Conservation (phyloP, 768 basidiomycete species). For the Porphyrellus cyaneotinctus region DNA sequence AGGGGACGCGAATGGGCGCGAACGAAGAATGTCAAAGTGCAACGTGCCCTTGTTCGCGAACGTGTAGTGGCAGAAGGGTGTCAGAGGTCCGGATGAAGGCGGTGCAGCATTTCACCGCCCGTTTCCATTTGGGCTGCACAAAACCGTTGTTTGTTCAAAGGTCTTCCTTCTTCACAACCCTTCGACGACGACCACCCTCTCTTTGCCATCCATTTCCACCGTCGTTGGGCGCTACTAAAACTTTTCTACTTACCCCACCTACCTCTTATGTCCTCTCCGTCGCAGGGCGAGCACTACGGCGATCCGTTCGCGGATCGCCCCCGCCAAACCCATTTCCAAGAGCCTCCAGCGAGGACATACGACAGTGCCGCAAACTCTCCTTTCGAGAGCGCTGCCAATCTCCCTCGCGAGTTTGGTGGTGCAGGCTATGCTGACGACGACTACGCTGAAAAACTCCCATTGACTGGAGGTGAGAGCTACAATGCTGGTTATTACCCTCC, state of each 20-base stretch:
- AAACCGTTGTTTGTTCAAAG: conserved; percentile 21
- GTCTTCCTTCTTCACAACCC: conserved; percentile 22
- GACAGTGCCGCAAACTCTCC: conserved; percentile 39
- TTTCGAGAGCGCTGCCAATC: conserved; percentile 54
- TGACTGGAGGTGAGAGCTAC: conserved; percentile 56
- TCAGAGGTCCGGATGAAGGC: conserved; percentile 27
- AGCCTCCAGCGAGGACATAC: conserved; percentile 49
- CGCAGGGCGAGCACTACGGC: conserved; percentile 36
- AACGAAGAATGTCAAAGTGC: not conserved
- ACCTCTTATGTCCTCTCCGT: conserved; percentile 25
- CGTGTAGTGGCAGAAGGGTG: conserved; percentile 20
- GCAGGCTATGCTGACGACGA: conserved; percentile 59
- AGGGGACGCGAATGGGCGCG: too few species aligned
- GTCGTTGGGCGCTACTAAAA: conserved; percentile 8
- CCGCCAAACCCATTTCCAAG: conserved; percentile 54
- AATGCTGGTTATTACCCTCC: conserved; percentile 70
- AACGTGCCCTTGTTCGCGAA: not conserved
- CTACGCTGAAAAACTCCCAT: conserved; percentile 69
- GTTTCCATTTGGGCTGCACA: conserved; percentile 24
- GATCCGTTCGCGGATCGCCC: conserved; percentile 77
- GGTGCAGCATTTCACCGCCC: conserved; percentile 33
- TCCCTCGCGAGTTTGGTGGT: conserved; percentile 51
- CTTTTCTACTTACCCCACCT: not conserved
- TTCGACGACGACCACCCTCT: conserved; percentile 10
- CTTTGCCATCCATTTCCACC: conserved; percentile 4